A percentile compares a stretch with the other conserved stretches of the same genome.
Conservation (phyloP, 2,329 filamentous ascomycete genomes). For the Apiospora hydei region DNA sequence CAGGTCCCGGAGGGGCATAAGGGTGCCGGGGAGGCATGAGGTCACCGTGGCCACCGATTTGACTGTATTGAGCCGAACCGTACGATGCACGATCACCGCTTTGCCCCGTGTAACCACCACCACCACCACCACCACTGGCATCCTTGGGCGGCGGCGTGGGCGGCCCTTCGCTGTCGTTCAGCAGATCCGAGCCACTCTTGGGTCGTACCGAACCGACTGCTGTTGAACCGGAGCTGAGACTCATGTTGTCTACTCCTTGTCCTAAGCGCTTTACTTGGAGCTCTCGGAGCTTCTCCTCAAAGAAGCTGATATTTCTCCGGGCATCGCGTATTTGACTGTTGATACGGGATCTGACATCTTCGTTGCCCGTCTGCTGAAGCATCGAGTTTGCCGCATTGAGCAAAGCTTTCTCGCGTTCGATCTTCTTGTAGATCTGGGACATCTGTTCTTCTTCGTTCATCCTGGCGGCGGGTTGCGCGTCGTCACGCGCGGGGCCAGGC, state of each 20-base stretch:
- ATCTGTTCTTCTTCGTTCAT: conserved; percentile 72
- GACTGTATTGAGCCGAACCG: conserved; percentile 62
- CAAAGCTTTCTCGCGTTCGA: conserved; percentile 94
- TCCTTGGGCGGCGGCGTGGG: conserved; percentile 81
- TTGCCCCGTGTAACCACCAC: conserved; percentile 38
- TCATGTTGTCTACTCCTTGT: conserved; percentile 72
- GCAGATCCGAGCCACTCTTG: conserved; percentile 52
- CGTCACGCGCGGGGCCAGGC: conserved; percentile 45
- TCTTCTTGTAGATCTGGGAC: conserved; percentile 92
- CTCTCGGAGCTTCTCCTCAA: conserved; percentile 90
- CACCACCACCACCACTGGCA: conserved; percentile 46
- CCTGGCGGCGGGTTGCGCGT: conserved; percentile 50
- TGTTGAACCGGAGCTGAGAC: conserved; percentile 59
- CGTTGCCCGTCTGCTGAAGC: conserved; percentile 95
- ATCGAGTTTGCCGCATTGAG: conserved; percentile 94
- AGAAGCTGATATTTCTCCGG: conserved; percentile 91
- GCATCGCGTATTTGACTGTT: conserved; percentile 95
- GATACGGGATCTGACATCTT: conserved; percentile 85
- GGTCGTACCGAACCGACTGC: conserved; percentile 48
- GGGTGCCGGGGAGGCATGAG: conserved; percentile 84
- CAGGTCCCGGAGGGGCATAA: conserved; percentile 76
- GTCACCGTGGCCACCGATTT: conserved; percentile 70
- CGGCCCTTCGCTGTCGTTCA: conserved; percentile 52
- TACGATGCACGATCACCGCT: conserved; percentile 68
- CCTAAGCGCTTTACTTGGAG: conserved; percentile 82